These are phyloP conservation scores for Populus deltoides DNA, from an alignment of 345 rosid genomes.

Conservation along the genomic window DNA sequence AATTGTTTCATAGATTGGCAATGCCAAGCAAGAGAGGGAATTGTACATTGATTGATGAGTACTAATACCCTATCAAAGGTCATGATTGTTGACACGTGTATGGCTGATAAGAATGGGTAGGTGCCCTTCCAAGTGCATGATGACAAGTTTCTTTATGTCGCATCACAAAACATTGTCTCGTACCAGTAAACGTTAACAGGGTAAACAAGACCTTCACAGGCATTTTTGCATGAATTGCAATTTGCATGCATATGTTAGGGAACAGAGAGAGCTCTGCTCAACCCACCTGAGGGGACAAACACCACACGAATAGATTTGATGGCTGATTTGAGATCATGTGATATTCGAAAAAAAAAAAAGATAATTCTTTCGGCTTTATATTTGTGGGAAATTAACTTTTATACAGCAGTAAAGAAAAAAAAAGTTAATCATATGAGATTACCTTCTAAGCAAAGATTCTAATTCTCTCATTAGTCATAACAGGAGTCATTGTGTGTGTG, in stretches of 20 bases:
- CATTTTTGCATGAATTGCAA: background rate
- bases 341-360: too few relatives aligned
- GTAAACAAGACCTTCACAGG: too few relatives aligned
- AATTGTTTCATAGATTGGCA: background rate
- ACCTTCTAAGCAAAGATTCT: background rate
- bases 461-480: background rate
- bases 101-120: background rate
- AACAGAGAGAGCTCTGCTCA: background rate
- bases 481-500: background rate
- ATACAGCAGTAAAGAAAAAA: background rate
- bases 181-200: background rate
- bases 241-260: background rate
- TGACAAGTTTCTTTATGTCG: slow-evolving; percentile 42
- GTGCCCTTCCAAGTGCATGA: slow-evolving; percentile 32
- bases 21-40: background rate
- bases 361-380: background rate
- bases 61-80: background rate
- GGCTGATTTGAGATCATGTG: background rate
- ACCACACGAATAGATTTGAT: background rate
- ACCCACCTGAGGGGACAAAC: background rate
- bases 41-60: background rate
- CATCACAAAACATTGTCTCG: background rate
- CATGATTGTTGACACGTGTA: slow-evolving; percentile 19
- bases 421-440: background rate
- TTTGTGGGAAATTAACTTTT: background rate